A percentile compares a stretch with the other conserved stretches of the same genome.
Conservation (phyloP, 805 yeast species). For the Starmerella bombicola region DNA sequence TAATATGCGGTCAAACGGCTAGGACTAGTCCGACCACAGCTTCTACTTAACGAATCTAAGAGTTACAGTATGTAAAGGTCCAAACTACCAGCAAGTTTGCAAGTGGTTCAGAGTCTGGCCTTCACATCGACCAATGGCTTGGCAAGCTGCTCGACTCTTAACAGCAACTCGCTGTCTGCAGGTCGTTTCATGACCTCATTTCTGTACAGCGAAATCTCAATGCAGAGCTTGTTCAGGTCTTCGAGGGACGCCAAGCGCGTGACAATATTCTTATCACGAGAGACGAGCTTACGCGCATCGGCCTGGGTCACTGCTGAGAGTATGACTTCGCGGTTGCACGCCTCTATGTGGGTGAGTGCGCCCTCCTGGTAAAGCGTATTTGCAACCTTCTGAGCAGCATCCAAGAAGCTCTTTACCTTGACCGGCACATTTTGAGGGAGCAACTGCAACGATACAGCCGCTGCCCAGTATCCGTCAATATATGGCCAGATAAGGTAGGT, state of each 20-base stretch:
- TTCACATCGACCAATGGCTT: conserved; percentile 5
- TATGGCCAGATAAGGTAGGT: conserved; percentile 35
- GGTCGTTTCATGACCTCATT: conserved; percentile 24
- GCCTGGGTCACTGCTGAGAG: conserved; percentile 29
- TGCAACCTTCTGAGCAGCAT: conserved; percentile 31
- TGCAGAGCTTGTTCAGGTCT: conserved; percentile 25
- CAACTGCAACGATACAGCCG: conserved; percentile 29
- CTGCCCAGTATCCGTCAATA: conserved; percentile 35
- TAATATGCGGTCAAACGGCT: too few relatives aligned
- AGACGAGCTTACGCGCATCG: conserved; percentile 28
- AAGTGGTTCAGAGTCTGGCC: not conserved
- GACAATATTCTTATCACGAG: conserved; percentile 15
- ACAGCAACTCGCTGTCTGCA: conserved; percentile 5
- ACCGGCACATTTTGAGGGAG: conserved; percentile 25
- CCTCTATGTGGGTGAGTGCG: conserved; percentile 32
- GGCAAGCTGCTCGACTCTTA: conserved; percentile 8
- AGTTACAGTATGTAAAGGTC: too few relatives aligned
- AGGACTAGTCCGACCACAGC: too few relatives aligned
- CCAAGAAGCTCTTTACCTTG: conserved; percentile 26
- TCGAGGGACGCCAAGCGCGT: conserved; percentile 1
- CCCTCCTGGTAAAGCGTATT: conserved; percentile 35
- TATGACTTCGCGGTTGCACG: conserved; percentile 33
- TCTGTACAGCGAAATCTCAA: conserved; percentile 28
- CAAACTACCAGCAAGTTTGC: not conserved
- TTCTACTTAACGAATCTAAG: too few relatives aligned